Base-by-base conservation (phyloP, 805 yeast species). In the Candida bentonensis region DNA sequence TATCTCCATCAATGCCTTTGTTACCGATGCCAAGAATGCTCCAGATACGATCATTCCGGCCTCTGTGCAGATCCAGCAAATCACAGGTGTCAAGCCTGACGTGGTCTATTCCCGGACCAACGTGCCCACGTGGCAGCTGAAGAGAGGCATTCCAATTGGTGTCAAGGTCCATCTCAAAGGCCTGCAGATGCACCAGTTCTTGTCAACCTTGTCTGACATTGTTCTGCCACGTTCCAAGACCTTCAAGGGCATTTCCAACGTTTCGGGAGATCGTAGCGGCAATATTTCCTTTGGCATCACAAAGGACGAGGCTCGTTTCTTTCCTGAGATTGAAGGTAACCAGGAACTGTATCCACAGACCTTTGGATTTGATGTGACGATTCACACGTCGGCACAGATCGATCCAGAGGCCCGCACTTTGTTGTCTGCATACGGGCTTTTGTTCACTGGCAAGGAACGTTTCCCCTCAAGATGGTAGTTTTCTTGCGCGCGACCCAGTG, bases 211-310 rank as follows among this genome's bases (percentile, higher is more conserved):
- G 53, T 78, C 94, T 1, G 98, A 92, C 65, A 67, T 94, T 50
- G 97, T 92, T 17, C 72, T 92, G 54, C 98, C 99, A 41, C 76
- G 95, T 63, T 77, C 88, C 46, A 80, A 94, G 72, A 85, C 86
- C 42, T 92, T 83, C 63, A 67, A 69, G 51, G 96, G 96, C 42
- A 69, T 92, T 43, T 73, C 77, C 25, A 77, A 76, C 63, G 69
- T 73, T 40, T 67, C 87, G 3, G 98, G 97, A 48, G 96, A 88
- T 62, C 70, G 73, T 44, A 73, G 70, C 55, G 99, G 98, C 47
- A 83, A 85, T 60, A 73, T 94, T 47, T 73, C 92, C 7, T 79
- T 92, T 58, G 96, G 96, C 40, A 64, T 92, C 53, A 75, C 74
- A 34, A 77, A 84, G 2, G 84, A 81, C 44, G 86, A 84, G 54